Conservation (phyloP, 768 basidiomycete genomes). For the Punctularia strigosozonata region DNA sequence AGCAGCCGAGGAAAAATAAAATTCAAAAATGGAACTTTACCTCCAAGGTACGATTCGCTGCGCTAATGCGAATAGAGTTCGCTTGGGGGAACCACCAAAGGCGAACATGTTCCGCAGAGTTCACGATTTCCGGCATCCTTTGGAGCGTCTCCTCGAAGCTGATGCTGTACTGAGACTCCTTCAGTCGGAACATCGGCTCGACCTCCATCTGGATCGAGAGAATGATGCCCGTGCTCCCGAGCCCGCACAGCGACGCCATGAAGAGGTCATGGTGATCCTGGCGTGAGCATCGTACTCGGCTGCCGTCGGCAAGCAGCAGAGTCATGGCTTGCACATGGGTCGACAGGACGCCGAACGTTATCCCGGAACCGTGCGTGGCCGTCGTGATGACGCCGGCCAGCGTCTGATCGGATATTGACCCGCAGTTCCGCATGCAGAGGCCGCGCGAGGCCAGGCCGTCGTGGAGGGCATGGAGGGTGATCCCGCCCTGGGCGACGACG, state of each 20-base stretch:
- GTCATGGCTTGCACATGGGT: slow-evolving; percentile 67
- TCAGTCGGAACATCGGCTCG: slow-evolving; percentile 72
- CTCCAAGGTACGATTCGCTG: slow-evolving; percentile 65
- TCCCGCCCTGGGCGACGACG: slow-evolving; percentile 67
- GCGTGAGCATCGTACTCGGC: slow-evolving; percentile 55
- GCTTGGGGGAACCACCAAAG: slow-evolving; percentile 93
- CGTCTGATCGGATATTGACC: slow-evolving; percentile 94
- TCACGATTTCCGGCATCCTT: slow-evolving; percentile 41
- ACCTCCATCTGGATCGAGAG: slow-evolving; percentile 67
- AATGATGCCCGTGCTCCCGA: slow-evolving; percentile 87
- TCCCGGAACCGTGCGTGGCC: slow-evolving; percentile 89
- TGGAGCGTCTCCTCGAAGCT: slow-evolving; percentile 51
- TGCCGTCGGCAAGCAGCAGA: slow-evolving; percentile 68
- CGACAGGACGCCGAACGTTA: slow-evolving; percentile 69
- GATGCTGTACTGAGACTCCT: slow-evolving; percentile 53
- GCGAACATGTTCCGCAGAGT: slow-evolving; percentile 77
- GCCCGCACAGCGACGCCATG: slow-evolving; percentile 78
- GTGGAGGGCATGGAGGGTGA: slow-evolving; percentile 69
- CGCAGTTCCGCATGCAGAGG: slow-evolving; percentile 85
- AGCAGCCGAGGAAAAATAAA: slow-evolving; percentile 4
- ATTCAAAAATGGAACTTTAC: slow-evolving; percentile 26
- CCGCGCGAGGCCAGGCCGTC: slow-evolving; percentile 45
- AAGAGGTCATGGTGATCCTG: slow-evolving; percentile 64
- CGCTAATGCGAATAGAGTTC: slow-evolving; percentile 57
- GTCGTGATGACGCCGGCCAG: slow-evolving; percentile 89